Conservation (phyloP, 192 early-diverging fungal species). For the Phlyctochytrium arcticum region DNA sequence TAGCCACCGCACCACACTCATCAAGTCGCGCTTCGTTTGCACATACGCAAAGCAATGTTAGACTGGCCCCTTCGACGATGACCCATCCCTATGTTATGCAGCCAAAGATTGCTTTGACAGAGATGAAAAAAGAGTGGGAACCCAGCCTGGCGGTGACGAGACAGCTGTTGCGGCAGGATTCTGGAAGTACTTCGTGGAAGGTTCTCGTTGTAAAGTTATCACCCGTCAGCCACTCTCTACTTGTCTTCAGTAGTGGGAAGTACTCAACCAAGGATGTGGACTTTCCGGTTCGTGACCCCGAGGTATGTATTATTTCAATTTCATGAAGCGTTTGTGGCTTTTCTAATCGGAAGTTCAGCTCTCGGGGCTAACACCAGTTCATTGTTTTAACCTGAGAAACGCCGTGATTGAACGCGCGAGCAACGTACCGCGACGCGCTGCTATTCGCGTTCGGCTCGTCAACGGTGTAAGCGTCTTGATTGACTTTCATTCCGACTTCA, state of each 20-base stretch:
- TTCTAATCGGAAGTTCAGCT: background rate
- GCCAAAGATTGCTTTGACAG: background rate
- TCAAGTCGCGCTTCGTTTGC: background rate
- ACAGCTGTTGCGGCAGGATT: background rate
- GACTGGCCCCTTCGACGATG: background rate
- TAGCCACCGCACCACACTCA: background rate
- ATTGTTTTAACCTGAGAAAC: background rate
- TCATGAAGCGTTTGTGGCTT: background rate
- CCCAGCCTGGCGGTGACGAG: background rate
- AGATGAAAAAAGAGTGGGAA: conserved; percentile 1
- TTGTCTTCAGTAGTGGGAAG: background rate
- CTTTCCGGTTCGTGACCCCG: background rate
- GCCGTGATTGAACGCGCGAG: background rate
- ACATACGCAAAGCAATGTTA: background rate
- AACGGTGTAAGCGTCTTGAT: conserved; percentile 1
- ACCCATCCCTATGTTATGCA: background rate
- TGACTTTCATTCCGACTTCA: background rate
- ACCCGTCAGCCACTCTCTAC: background rate
- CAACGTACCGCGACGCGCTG: background rate
- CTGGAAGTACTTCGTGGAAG: background rate
- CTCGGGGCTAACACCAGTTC: background rate
- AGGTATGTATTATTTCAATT: background rate
- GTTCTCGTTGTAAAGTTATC: background rate
- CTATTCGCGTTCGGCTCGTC: background rate
- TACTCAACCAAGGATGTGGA: background rate